These are phyloP conservation scores for Tieghemiomyces parasiticus DNA, from an alignment of 192 early-diverging fungal species.

Conservation along the genomic window DNA sequence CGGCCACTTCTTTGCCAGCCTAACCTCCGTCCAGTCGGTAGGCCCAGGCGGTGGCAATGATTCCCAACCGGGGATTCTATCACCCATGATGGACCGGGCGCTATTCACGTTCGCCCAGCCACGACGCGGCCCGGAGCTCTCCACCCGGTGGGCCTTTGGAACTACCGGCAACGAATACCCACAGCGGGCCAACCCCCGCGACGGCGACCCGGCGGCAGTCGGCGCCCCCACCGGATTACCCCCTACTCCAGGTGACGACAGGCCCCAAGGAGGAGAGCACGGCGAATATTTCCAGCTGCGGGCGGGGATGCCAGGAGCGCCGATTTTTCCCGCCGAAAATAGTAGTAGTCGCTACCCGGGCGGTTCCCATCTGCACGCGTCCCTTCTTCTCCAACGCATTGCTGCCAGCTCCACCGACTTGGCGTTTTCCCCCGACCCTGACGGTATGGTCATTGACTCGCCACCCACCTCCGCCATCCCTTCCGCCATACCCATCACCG, in stretches of 20 bases:
- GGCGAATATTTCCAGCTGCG: no score
- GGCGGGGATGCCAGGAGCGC: no score
- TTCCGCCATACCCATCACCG: neutral
- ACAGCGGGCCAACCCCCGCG: neutral
- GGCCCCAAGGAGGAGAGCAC: no score
- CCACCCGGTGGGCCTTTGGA: neutral
- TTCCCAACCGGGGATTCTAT: neutral
- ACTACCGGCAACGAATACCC: neutral
- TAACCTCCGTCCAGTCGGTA: slow-evolving; percentile 7
- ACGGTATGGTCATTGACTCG: neutral
- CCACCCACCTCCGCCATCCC: neutral
- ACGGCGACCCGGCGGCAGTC: neutral
- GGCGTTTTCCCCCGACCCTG: neutral
- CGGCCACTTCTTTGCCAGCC: slow-evolving; percentile 8
- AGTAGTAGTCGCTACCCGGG: no score
- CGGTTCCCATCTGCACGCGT: no score
- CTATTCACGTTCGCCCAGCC: neutral
- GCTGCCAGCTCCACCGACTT: slow-evolving; percentile 1
- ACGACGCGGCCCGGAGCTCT: neutral
- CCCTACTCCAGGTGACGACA: neutral
- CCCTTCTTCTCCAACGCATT: slow-evolving; percentile 8
- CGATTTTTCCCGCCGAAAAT: no score
- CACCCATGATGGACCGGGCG: neutral
- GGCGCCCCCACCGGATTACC: neutral
- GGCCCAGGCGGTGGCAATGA: no score